Base-by-base conservation (phyloP, 2,329 filamentous ascomycete genomes). In the Ramularia endophylla region DNA sequence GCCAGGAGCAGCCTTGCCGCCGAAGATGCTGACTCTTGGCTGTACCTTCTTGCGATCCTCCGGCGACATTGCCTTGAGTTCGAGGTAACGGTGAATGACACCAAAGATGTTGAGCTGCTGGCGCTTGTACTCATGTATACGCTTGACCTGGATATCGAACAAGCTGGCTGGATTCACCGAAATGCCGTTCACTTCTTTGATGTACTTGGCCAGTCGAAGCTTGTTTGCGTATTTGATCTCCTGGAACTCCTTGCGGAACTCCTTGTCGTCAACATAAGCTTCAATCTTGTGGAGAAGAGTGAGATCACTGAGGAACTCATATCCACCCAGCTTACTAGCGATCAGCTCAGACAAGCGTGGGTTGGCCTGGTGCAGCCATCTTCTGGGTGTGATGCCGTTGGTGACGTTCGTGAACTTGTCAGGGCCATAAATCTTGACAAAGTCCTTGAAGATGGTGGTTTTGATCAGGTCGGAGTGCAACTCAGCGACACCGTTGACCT, bases 401-500 rank as follows among this genome's bases (percentile, higher is more conserved):
- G 92, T 98, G 51, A 98, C 90, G 57, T 98, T 98, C 43, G 87
- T 94, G 67, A 98, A 98, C 66, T 95, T 95, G 74, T 98, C 92
- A 0, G 84, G 83, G 2, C 92, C 92, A 57, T 92, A 98, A 51
- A 98, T 87, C 55, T 80, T 77, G 45, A 98, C 90, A 66, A 98
- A 98, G 65, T 98, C 92, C 66, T 92, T 95, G 80, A 98, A 97
- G 55, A 98, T 94, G n/a, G 92, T 98, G 0, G 89, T 94, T 73
- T 92, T 92, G 73, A 98, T 95, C 44, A 98, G 74, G 62, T 98
- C 92, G 1, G 92, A 98, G 69, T 98, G 92, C 51, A 98, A 71
- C 69, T 98, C 92, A 25, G 92, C 92, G 27, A 98, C 92, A 64
- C 92, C 92, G 55, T 98, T 98, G 71, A 98, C 89, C 73, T 97